Conservation (phyloP, 2,329 filamentous ascomycete genomes). For the Scortechinia acanthostroma region DNA sequence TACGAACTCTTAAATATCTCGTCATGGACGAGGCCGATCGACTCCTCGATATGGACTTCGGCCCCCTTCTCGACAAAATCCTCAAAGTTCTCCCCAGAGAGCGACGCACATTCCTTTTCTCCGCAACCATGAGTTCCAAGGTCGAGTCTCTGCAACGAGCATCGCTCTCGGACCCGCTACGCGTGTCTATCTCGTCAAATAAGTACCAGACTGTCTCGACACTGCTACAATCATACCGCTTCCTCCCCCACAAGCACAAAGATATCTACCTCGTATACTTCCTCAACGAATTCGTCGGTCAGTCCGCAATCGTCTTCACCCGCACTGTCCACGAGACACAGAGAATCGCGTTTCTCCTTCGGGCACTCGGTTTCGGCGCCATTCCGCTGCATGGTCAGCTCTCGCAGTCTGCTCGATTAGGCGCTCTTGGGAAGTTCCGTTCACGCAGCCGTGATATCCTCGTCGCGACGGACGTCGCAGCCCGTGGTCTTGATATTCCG, state of each 20-base stretch:
- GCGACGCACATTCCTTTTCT: constrained; percentile 54
- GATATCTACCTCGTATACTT: constrained; percentile 59
- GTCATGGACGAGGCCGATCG: constrained; percentile 64
- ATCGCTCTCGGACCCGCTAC: constrained; percentile 50
- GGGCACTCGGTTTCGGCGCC: constrained; percentile 52
- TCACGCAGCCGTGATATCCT: constrained; percentile 48
- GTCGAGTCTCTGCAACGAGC: constrained; percentile 61
- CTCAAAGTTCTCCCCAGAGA: constrained; percentile 51
- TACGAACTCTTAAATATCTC: constrained; percentile 52
- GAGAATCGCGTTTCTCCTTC: constrained; percentile 50
- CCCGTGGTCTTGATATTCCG: constrained; percentile 23
- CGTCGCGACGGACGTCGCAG: constrained; percentile 56
- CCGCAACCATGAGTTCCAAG: constrained; percentile 60
- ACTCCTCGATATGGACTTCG: constrained; percentile 62
- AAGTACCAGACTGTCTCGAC: constrained; percentile 61
- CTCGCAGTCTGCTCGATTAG: constrained; percentile 53
- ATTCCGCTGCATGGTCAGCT: constrained; percentile 63
- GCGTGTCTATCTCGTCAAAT: constrained; percentile 45
- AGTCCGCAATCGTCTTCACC: constrained; percentile 58
- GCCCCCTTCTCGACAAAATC: constrained; percentile 61
- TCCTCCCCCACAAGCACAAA: constrained; percentile 58
- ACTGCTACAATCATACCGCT: constrained; percentile 52
- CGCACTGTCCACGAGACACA: constrained; percentile 62
- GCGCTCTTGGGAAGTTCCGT: constrained; percentile 56
- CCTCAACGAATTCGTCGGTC: constrained; percentile 49